Base-by-base conservation (phyloP, 2,329 filamentous ascomycete species). In the Sarocladiaceae sp. region DNA sequence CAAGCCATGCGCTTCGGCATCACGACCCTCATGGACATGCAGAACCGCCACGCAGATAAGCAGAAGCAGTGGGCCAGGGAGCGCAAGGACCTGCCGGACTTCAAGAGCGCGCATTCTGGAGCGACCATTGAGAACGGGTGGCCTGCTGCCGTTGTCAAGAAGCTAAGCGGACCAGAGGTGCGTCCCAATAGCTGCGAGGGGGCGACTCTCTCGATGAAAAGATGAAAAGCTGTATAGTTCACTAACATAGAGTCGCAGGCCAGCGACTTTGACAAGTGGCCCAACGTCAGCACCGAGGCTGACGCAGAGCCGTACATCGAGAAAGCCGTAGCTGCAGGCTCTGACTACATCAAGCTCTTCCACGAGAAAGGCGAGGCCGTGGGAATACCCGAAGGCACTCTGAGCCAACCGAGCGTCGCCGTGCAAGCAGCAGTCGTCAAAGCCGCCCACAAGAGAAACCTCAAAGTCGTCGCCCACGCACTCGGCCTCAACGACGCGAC, bases 261-360 rank as follows among this genome's bases (percentile, higher is more conserved):
- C 16, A 35, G 33, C 13, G 33, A 35, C 18, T 35, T 35, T 13
- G 33, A 18, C 10, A 6, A 12, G 18, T 35, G 33, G 33, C 33
- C 33, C 9, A 35, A 35, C 13, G 33, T 35, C 15, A 35, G 21
- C 15, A 35, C 33, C 9, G 33, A 19, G 4, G 33, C 19, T 10
- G 33, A 35, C 15, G 33, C 33, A 15, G 33, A 35, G 15, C 16
- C 33, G 4, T 35, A 35, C 16, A 35, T 35, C 10, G 33, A 35
- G 6, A 18, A 35, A 35, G 33, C 33, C 16, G 7, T 19, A 6
- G 33, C 9, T 9, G 33, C 19, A 6, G 33, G 33, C n/a, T 35
- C 33, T 19, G 33, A 35, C 18, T 35, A 19, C 33, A 35, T 35
- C 33, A 35, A 35, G 18, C 33, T 35, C 33, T 35, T 35, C 33